Evolutionary conservation across 2,329 filamentous ascomycete species (phyloP).

Genomic region (Colletotrichum costaricense): DNA sequence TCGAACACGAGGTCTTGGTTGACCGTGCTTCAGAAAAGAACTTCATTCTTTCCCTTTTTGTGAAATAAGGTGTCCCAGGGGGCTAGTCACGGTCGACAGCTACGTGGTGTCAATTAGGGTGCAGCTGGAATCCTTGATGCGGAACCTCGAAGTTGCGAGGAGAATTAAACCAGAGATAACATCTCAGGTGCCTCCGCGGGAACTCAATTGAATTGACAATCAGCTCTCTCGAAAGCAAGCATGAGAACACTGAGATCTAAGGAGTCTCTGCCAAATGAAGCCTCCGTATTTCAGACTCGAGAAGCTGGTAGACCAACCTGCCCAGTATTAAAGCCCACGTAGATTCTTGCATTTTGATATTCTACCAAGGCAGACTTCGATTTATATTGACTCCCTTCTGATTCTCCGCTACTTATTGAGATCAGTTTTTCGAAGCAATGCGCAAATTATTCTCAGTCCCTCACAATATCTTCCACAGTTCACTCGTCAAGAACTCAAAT

Average conservation of each 20-base stretch:
- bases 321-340: too few relatives aligned
- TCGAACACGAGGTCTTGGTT: not conserved
- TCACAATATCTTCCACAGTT: not conserved
- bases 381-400: too few relatives aligned
- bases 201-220: not conserved
- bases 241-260: fast-evolving
- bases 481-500: not conserved
- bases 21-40: not conserved
- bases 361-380: not conserved
- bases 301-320: not conserved
- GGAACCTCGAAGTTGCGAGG: too few relatives aligned
- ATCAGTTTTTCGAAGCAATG: not conserved
- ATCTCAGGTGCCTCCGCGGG: not conserved
- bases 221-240: not conserved
- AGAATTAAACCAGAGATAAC: too few relatives aligned
- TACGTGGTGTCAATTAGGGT: not conserved
- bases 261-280: not conserved
- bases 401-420: too few relatives aligned
- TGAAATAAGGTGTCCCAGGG: too few relatives aligned
- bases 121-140: not conserved
- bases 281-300: not conserved
- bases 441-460: not conserved
- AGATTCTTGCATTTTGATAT: not conserved
- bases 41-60: not conserved
- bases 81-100: not conserved